phyloP scores from a whole-genome alignment of 805 yeast species.

The Monosporozyma aerobia region DNA sequence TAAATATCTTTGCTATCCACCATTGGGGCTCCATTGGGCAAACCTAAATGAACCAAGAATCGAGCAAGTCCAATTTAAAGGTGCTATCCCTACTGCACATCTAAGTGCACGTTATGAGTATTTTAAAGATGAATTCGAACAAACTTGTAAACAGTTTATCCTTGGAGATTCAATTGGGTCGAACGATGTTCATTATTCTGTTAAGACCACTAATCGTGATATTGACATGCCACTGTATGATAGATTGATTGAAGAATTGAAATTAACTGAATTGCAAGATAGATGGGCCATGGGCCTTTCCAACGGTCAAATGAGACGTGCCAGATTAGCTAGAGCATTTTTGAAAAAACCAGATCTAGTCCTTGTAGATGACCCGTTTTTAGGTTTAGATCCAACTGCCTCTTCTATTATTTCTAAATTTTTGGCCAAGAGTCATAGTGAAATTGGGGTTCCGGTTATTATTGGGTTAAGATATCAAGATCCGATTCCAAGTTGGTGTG shows the following conservation, averaged over 20 bases:
- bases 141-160: constrained; percentile 52
- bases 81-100: constrained; percentile 51
- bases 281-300: constrained; percentile 82
- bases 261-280: constrained; percentile 46
- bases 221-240: constrained; percentile 33
- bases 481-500: constrained; percentile 67
- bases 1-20: constrained; percentile 23
- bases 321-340: constrained; percentile 71
- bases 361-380: constrained; percentile 82
- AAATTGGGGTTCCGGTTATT: constrained; percentile 36
- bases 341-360: constrained; percentile 55
- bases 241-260: constrained; percentile 40
- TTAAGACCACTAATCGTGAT: constrained; percentile 18
- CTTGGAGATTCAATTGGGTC: constrained; percentile 40
- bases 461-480: constrained; percentile 78
- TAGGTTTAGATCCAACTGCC: constrained; percentile 81
- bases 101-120: constrained; percentile 84
- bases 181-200: constrained; percentile 34
- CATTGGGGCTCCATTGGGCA: constrained; percentile 16
- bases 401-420: constrained; percentile 44
- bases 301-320: constrained; percentile 90
- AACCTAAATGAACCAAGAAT: constrained; percentile 6
- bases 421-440: constrained; percentile 11
- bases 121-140: constrained; percentile 77
- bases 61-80: constrained; percentile 37